A percentile compares a stretch with the other conserved stretches of the same genome.
phyloP scores from a whole-genome alignment of 1,284 basidiomycete species.

The Ganoderma lucidum region DNA sequence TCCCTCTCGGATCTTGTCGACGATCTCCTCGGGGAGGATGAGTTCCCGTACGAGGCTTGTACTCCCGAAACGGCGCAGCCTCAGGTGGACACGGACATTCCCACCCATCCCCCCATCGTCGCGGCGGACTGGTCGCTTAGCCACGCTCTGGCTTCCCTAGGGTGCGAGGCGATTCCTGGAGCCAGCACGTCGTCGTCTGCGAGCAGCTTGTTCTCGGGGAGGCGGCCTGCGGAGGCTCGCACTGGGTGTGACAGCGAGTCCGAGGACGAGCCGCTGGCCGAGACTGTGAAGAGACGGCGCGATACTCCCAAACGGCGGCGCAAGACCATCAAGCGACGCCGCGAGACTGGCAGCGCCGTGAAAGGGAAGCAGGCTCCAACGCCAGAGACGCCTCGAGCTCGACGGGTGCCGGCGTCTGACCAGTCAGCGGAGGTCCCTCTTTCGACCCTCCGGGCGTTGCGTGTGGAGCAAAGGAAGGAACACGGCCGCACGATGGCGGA shows the following conservation, averaged over 20 bases:
- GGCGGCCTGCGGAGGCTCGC: neutral
- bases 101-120: neutral
- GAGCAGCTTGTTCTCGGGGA: constrained; percentile 2
- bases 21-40: neutral
- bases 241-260: neutral
- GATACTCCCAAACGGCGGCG: too few species aligned
- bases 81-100: neutral
- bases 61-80: neutral
- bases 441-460: neutral
- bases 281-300: neutral
- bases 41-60: neutral
- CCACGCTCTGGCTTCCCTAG: neutral
- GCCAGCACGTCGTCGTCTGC: neutral
- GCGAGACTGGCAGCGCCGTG: too few species aligned
- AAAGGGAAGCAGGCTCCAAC: neutral
- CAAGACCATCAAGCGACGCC: neutral
- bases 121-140: neutral
- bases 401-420: neutral
- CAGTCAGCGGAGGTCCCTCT: neutral
- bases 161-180: too few species aligned
- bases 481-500: neutral
- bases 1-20: neutral
- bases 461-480: neutral
- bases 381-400: neutral
- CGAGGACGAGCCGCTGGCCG: neutral